Conservation (phyloP, 345 rosid genomes). For the Hevea brasiliensis region DNA sequence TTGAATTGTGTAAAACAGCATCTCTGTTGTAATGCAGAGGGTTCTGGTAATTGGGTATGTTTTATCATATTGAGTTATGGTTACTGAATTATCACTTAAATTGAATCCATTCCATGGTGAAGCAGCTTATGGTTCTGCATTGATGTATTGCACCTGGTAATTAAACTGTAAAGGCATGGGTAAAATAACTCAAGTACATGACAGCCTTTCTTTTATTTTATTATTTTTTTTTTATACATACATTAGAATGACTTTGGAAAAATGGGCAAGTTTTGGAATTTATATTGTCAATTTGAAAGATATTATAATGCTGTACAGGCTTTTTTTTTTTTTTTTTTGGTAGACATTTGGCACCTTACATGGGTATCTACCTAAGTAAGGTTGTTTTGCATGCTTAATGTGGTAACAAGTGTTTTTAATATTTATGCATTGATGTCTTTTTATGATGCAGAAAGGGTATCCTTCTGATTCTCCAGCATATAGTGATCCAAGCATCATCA, state of each 20-base stretch:
- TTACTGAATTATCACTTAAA: too few species aligned
- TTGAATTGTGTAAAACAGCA: too few species aligned
- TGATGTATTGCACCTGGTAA: too few species aligned
- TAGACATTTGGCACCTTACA: not conserved
- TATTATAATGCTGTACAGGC: not conserved
- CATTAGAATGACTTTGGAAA: too few species aligned
- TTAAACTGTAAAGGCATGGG: not conserved
- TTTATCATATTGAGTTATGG: too few species aligned
- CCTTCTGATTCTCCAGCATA: slow-evolving; percentile 74
- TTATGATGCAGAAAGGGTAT: slow-evolving; percentile 75
- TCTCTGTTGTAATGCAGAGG: too few species aligned
- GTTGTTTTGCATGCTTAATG: not conserved
- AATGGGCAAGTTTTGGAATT: not conserved
- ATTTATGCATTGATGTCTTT: not conserved
- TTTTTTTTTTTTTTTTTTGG: not conserved
- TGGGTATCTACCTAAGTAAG: not conserved
- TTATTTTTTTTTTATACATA: too few species aligned
- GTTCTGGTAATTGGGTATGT: too few species aligned
- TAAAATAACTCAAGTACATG: not conserved
- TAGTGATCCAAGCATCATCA: slow-evolving; percentile 79
- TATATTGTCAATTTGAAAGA: not conserved
- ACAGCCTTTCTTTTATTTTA: not conserved
- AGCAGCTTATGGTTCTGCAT: too few species aligned
- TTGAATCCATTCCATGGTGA: too few species aligned
- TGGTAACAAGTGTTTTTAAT: not conserved